A percentile compares a stretch with the other conserved stretches of the same genome.
These are phyloP conservation scores for Hordeum marinum DNA, from an alignment of 176 grass and related monocot species.

Conservation along the genomic window DNA sequence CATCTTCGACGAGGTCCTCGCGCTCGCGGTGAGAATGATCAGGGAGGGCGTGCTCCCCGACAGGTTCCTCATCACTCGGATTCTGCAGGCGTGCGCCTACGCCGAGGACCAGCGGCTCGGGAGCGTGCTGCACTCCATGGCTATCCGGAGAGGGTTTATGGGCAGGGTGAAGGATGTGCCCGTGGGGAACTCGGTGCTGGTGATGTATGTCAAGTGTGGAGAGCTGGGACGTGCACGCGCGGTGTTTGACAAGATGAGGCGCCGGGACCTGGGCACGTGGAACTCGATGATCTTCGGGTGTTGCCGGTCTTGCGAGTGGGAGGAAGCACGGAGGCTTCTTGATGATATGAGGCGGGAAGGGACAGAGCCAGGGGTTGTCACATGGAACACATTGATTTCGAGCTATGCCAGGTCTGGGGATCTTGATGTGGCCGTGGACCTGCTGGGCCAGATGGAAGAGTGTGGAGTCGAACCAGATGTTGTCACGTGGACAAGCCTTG, in stretches of 20 bases:
- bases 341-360: conserved; percentile 42
- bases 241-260: conserved; percentile 51
- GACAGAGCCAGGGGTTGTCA: conserved; percentile 40
- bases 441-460: conserved; percentile 58
- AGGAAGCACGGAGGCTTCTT: conserved; percentile 44
- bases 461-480: conserved; percentile 48
- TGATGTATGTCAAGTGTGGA: conserved; percentile 63
- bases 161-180: conserved; percentile 22
- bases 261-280: conserved; percentile 53
- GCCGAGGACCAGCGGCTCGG: conserved; percentile 30
- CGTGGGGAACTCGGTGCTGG: conserved; percentile 51
- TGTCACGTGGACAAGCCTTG: conserved; percentile 76
- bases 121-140: conserved; percentile 47
- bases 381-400: conserved; percentile 65
- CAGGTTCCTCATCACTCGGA: conserved; percentile 53
- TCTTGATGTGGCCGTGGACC: conserved; percentile 45
- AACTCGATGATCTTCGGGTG: conserved; percentile 61
- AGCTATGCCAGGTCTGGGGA: conserved; percentile 53
- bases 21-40: conserved; percentile 39
- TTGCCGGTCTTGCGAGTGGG: conserved; percentile 38
- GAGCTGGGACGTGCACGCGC: conserved; percentile 23
- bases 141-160: conserved; percentile 38
- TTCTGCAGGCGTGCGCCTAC: conserved; percentile 48
- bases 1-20: conserved; percentile 37
- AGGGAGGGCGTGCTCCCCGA: conserved; percentile 38